Conservation (phyloP, 441 rosid species). For the Rhodomyrtus psidioides region DNA sequence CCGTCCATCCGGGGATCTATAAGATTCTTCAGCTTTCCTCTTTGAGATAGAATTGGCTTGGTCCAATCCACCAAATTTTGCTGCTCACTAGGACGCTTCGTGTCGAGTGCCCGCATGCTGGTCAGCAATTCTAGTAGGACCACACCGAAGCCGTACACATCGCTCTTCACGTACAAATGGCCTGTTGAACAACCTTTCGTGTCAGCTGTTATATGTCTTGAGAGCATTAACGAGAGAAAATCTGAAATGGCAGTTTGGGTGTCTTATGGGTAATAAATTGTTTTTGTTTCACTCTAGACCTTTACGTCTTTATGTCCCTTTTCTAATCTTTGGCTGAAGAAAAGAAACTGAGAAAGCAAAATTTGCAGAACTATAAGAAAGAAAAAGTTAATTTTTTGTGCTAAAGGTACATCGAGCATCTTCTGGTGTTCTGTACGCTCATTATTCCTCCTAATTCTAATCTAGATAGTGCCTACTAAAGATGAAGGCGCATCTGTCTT, state of each 20-base stretch:
- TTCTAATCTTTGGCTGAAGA: not conserved
- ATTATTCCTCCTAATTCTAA: not conserved
- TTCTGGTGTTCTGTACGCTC: not conserved
- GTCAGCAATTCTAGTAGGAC: conserved; percentile 43
- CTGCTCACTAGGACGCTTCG: conserved; percentile 27
- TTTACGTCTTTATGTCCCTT: not conserved
- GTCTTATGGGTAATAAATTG: not conserved
- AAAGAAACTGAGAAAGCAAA: not conserved
- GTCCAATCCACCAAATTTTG: conserved; percentile 35
- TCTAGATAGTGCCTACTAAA: not conserved
- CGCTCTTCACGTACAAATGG: conserved; percentile 46
- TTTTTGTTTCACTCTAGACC: not conserved
- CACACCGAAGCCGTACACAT: conserved; percentile 43
- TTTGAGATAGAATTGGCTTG: conserved; percentile 29
- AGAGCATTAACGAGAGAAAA: not conserved
- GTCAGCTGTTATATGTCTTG: not conserved
- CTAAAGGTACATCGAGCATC: not conserved
- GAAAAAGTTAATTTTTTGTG: not conserved
- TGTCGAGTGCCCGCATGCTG: conserved; percentile 25
- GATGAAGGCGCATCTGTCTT: not conserved
- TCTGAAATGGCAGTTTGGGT: not conserved
- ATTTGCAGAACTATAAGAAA: not conserved
- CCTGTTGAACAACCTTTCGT: conserved; percentile 14
- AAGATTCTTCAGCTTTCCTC: conserved; percentile 23
- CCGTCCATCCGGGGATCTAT: conserved; percentile 43